Conservation (phyloP, 1,284 basidiomycete genomes). For the Caloboletus firmus region DNA sequence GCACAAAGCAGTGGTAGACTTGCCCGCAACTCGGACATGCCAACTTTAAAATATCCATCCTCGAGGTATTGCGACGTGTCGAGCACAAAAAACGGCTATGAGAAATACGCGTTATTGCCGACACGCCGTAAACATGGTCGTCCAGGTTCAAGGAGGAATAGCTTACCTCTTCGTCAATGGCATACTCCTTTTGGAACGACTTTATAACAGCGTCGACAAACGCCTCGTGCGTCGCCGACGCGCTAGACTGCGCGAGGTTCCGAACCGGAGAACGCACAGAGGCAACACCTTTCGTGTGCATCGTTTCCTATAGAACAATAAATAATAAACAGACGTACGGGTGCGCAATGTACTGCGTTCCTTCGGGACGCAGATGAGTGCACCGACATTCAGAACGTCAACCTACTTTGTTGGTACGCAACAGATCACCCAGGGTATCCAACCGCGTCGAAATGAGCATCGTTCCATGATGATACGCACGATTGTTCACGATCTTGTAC, state of each 20-base stretch:
- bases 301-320: conserved; percentile 53
- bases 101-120: not conserved
- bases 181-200: conserved; percentile 72
- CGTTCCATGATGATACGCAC: conserved; percentile 99
- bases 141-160: not conserved
- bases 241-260: conserved; percentile 69
- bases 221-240: conserved; percentile 58
- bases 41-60: conserved; percentile 60
- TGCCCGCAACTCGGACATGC: conserved; percentile 73
- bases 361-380: not conserved
- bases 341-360: not conserved
- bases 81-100: conserved; percentile 39
- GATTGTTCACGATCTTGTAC: conserved; percentile 89
- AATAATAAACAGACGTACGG: not conserved
- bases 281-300: conserved; percentile 84
- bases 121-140: not conserved
- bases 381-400: not conserved
- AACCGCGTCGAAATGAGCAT: conserved; percentile 91
- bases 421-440: conserved; percentile 66
- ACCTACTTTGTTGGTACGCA: conserved; percentile 71
- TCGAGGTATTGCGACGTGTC: conserved; percentile 46
- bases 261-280: conserved; percentile 92
- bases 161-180: conserved; percentile 46
- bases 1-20: conserved; percentile 19
- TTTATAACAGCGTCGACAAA: conserved; percentile 74